Evolutionary conservation across 1,284 basidiomycete species (phyloP).

Genomic region (Schizopora paradoxa): DNA sequence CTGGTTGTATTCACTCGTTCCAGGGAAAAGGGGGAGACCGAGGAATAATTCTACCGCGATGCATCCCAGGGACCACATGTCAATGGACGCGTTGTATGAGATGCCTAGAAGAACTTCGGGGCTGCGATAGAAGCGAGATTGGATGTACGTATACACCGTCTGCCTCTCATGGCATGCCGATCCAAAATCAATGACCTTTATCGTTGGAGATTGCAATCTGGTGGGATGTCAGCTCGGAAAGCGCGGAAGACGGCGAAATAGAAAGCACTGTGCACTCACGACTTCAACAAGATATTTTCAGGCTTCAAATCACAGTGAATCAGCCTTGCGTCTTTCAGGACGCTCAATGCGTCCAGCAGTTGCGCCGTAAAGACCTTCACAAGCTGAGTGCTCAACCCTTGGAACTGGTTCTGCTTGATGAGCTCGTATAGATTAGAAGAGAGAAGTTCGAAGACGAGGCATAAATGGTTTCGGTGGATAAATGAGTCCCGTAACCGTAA

Average conservation of each 20-base stretch:
- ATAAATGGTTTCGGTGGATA: constrained; percentile 94
- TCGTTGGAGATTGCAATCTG: constrained; percentile 93
- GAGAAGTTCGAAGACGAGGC: constrained; percentile 95
- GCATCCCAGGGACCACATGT: constrained; percentile 94
- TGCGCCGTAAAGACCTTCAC: constrained; percentile 98
- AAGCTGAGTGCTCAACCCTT: constrained; percentile 92
- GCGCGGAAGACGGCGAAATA: constrained; percentile 5
- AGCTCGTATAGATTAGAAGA: constrained; percentile 98
- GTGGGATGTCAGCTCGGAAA: constrained; percentile 13
- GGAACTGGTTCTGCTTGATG: constrained; percentile 99
- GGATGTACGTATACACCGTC: constrained; percentile 99
- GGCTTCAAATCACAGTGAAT: constrained; percentile 99
- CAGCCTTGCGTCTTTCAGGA: constrained; percentile 91
- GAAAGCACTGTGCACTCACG: constrained; percentile 48
- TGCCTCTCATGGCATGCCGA: constrained; percentile 98
- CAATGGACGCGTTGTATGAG: constrained; percentile 90
- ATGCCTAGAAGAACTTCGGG: constrained; percentile 96
- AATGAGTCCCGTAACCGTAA: constrained; percentile 93
- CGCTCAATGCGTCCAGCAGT: constrained; percentile 85
- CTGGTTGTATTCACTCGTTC: constrained; percentile 99
- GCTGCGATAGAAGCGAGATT: constrained; percentile 97
- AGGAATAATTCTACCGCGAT: constrained; percentile 98
- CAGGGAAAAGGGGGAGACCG: constrained; percentile 93
- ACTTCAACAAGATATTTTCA: constrained; percentile 92
- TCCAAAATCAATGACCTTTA: constrained; percentile 99